Base-by-base conservation (phyloP, 2,329 filamentous ascomycete species). In the Fusarium neocosmosporiellum region DNA sequence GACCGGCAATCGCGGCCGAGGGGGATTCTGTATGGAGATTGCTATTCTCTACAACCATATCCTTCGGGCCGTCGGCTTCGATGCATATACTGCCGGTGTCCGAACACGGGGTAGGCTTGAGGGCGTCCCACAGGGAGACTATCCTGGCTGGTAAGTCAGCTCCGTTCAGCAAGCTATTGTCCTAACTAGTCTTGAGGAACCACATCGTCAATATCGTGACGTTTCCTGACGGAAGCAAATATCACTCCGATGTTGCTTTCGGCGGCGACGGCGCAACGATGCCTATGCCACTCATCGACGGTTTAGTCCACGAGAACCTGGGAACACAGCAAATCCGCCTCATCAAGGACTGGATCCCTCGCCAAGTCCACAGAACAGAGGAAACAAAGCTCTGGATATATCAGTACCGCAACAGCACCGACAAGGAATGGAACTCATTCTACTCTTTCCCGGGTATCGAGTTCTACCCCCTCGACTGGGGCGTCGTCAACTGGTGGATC, bases 381-480 rank as follows among this genome's bases (percentile, higher is more conserved):
- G 81, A 84, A 24, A 81, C 84, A 41, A 87, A 86, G 65, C 80
- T 88, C 33, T 93, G 91, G 91, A 86, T 92, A 62, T 92, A 91
- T 74, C 86, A 92, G 80, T 88, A 89, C 69, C 85, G 88, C 10
- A 86, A 88, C 67, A 77, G 81, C 6, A 48, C 77, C 0, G 81
- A 86, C 1, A 81, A 79, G 50, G 83, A 84, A 3, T 95, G 91
- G 89, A 84, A 88, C 33, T 83, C 88, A 0, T 88, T 86, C 43
- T 94, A 93, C 78, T 89, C 86, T 66, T 95, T 94, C 77, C 85
- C 87, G 0, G 89, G 92, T 63, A 82, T 87, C 11, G 91, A 93
- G 78, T 93, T 92, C 77, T 68, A 60, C 14, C 60, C 70, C 8
- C 54, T 71, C 7, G 75, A 93, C 79, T 93, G 89, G 78, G 84